Evolutionary conservation across 2,329 filamentous ascomycete genomes (phyloP), one percentile per base, ranked within the genome.

Genomic region (Colletotrichum tofieldiae): DNA sequence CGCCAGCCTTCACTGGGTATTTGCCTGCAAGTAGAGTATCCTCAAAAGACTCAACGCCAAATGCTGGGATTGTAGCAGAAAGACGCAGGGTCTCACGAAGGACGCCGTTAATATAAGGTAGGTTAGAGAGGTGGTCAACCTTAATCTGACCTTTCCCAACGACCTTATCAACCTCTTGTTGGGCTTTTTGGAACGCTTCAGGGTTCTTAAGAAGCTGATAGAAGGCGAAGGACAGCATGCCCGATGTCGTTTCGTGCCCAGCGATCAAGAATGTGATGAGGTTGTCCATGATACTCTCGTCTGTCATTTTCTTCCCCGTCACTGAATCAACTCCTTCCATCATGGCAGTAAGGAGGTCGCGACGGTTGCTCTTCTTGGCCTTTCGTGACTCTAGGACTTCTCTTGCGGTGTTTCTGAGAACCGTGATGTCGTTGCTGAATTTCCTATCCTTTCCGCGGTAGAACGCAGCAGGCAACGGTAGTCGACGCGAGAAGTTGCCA

Each of bases 211-310:
- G 79, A 1, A 95, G 84, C 65, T 91, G 86, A 77, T 91, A 92
- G 64, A 93, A 88, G 0, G 87, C 81, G 76, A 93, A 94, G 0
- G 90, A 88, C 11, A 94, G 80, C 16, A 92, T 82, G 5, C 91
- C 92, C 1, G 90, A 90, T 0, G 93, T 93, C 0, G 93, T 94
- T 73, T 93, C 91, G 75, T 93, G 91, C 6, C 90, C 88, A 65
- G 90, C 90, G 73, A 91, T 89, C n/a, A 93, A 80, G 76, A 93
- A 93, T 0, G 91, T 93, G 67, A 92, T 89, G 83, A 93, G 88
- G 75, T 94, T 93, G 78, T 92, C 85, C 37, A 89, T 84, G 75
- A 93, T 91, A 47, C 84, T 87, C 5, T 86, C 82, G 74, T 92
- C 89, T 0, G 82, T 86, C 78, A 93, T 83, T 4, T 85, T 84